Base-by-base conservation (phyloP, 139 green algal genomes). In the Microglena sp. region DNA sequence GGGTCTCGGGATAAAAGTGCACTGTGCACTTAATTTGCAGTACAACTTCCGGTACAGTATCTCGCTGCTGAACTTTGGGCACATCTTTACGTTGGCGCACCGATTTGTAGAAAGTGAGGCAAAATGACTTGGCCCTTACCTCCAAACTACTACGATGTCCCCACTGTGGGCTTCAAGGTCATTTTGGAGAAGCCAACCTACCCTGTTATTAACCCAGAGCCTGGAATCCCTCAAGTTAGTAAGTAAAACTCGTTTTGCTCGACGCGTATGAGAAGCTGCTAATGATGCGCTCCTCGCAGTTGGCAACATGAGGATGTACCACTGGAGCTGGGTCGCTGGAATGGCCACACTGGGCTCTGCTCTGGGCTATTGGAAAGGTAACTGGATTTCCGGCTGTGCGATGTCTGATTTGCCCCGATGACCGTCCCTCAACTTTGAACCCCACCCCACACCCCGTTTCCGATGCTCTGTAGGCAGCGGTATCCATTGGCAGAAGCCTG, bases 121-220 rank as follows among this genome's bases (percentile, higher is more conserved):
- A n/a, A n/a, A n/a, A n/a, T n/a, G n/a, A 55, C 54, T 30, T 80
- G 74, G 74, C 74, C 74, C 0, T 64, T 74, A 44, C 68, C 69
- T 22, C 74, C 74, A 2, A 75, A 76, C 57, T 80, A 80, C 60
- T 76, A 74, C 62, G 69, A 80, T 4, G 34, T 35, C 2, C 68
- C 74, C 6, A 67, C 72, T 44, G 45, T 70, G 44, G 44, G 54
- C 26, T 74, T 68, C 60, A 76, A 76, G 69, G 74, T 80, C 28
- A 73, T 68, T 3, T 40, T 80, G 28, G 60, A 80, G 65, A 66
- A 57, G 32, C 74, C 74, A 6, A 2, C 28, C 5, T 73, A 60
- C 60, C 74, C 74, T 2, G 71, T 80, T 21, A 64, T 80, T 21
- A 68, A 71, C 55, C 68, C 64, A 5, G 74, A 80, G 28, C 74